Conservation (phyloP, 805 yeast genomes). For the Candida incommunis region DNA sequence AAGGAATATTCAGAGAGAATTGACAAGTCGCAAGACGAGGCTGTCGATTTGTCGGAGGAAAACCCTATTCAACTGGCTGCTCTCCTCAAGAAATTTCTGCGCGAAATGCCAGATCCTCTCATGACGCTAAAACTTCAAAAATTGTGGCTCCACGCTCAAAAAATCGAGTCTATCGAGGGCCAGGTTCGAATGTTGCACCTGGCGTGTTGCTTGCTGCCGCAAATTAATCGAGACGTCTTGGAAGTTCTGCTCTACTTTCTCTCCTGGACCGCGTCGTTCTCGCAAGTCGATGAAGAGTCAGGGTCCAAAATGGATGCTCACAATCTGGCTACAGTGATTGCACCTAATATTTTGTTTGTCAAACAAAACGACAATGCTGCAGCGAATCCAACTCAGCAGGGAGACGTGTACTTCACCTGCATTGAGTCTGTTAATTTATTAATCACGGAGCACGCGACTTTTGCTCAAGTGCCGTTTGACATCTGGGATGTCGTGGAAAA, state of each 20-base stretch:
- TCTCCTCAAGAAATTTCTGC: slow-evolving; percentile 71
- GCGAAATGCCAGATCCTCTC: slow-evolving; percentile 88
- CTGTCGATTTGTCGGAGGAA: slow-evolving; percentile 60
- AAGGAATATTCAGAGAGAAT: slow-evolving; percentile 60
- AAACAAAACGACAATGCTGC: slow-evolving; percentile 23
- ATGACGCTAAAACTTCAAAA: slow-evolving; percentile 64
- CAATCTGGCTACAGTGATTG: slow-evolving; percentile 86
- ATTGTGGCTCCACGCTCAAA: slow-evolving; percentile 47
- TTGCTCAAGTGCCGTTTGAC: slow-evolving; percentile 63
- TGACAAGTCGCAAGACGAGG: slow-evolving; percentile 55
- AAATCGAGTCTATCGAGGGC: slow-evolving; percentile 17
- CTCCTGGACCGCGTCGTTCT: slow-evolving; percentile 92
- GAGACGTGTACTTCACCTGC: slow-evolving; percentile 55
- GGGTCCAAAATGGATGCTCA: slow-evolving; percentile 95
- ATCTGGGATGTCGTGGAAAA: slow-evolving; percentile 35
- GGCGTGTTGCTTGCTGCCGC: slow-evolving; percentile 66
- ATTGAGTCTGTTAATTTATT: slow-evolving; percentile 80
- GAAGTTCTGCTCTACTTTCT: slow-evolving; percentile 79
- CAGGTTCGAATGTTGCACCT: slow-evolving; percentile 44
- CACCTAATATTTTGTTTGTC: slow-evolving; percentile 76
- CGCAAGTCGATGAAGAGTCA: slow-evolving; percentile 78
- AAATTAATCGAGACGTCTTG: slow-evolving; percentile 65
- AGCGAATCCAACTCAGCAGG: slow-evolving; percentile 16
- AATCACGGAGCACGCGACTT: slow-evolving; percentile 67
- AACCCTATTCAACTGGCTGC: slow-evolving; percentile 90